Conservation (phyloP, 352 stramenopile species). For the Phytophthora citrophthora region DNA sequence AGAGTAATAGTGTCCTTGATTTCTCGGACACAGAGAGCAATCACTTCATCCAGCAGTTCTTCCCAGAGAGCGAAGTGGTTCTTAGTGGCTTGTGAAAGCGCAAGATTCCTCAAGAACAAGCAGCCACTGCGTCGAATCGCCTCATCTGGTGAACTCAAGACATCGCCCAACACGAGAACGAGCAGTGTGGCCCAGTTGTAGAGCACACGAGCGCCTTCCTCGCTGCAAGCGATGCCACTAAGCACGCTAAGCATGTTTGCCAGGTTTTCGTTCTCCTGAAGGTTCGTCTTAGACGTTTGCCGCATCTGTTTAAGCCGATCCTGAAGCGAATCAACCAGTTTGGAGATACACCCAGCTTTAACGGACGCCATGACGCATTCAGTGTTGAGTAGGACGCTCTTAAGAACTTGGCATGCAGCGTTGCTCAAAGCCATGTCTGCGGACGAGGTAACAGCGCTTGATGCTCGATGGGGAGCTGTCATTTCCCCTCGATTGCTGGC, state of each 20-base stretch:
- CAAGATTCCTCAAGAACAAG: conserved; percentile 68
- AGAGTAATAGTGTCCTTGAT: conserved; percentile 12
- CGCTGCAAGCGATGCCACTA: conserved; percentile 40
- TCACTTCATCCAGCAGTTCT: conserved; percentile 40
- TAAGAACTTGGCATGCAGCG: conserved; percentile 51
- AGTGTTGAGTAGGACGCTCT: conserved; percentile 47
- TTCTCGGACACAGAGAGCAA: conserved; percentile 30
- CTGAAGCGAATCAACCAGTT: conserved; percentile 44
- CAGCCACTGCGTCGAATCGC: conserved; percentile 37
- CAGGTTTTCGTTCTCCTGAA: conserved; percentile 40
- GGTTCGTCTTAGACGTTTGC: conserved; percentile 47
- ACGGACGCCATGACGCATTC: conserved; percentile 58
- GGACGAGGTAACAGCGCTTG: conserved; percentile 1
- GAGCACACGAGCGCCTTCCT: conserved; percentile 55
- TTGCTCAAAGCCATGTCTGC: conserved; percentile 36
- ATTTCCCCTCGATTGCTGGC: conserved; percentile 27
- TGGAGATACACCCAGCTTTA: conserved; percentile 49
- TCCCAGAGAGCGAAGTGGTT: conserved; percentile 73
- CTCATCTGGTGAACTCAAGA: conserved; percentile 40
- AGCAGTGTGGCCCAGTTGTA: conserved; percentile 41
- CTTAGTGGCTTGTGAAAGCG: conserved; percentile 56
- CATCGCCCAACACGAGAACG: conserved; percentile 52
- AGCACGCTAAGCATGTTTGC: conserved; percentile 57
- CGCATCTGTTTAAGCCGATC: conserved; percentile 39
- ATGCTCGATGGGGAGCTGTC: conserved; percentile 5